phyloP scores from a whole-genome alignment of 139 green algal genomes.

The Axilococcus clingmanii region DNA sequence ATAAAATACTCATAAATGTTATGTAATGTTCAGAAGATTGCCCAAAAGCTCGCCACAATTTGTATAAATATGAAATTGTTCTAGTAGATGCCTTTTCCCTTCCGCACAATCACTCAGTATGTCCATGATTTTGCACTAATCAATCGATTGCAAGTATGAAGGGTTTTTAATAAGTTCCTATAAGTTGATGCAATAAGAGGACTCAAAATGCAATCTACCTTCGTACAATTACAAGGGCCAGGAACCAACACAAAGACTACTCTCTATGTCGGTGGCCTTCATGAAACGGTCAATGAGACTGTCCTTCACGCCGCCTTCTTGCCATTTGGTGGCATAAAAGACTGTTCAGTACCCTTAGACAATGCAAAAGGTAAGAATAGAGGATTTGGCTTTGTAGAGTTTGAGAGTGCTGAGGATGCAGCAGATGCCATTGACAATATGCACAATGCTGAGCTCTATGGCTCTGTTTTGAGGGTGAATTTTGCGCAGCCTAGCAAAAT shows the following conservation, averaged over 20 bases:
- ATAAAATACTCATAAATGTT: too few species aligned
- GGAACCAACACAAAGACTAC: slow-evolving; percentile 80
- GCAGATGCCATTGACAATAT: slow-evolving; percentile 94
- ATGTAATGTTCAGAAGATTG: too few species aligned
- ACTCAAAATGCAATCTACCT: slow-evolving; percentile 39
- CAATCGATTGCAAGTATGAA: too few species aligned
- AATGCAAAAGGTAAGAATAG: slow-evolving; percentile 71
- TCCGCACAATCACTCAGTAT: too few species aligned
- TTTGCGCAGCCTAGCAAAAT: slow-evolving; percentile 87
- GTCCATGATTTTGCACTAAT: too few species aligned
- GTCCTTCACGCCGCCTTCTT: slow-evolving; percentile 90
- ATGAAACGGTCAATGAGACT: slow-evolving; percentile 80
- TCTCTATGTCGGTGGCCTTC: slow-evolving; percentile 87
- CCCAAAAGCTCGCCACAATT: too few species aligned
- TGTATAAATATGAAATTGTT: too few species aligned
- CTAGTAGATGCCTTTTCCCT: too few species aligned
- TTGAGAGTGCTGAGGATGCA: slow-evolving; percentile 80
- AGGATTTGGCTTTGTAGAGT: slow-evolving; percentile 95
- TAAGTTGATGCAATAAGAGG: neutral
- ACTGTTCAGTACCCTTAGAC: slow-evolving; percentile 89
- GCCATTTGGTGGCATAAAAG: slow-evolving; percentile 95
- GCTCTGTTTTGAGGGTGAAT: slow-evolving; percentile 73
- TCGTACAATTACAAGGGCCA: slow-evolving; percentile 49
- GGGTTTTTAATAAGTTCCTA: too few species aligned
- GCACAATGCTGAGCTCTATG: slow-evolving; percentile 76